phyloP scores from a whole-genome alignment of 2,329 filamentous ascomycete genomes.

The Xylariaceae sp. region DNA sequence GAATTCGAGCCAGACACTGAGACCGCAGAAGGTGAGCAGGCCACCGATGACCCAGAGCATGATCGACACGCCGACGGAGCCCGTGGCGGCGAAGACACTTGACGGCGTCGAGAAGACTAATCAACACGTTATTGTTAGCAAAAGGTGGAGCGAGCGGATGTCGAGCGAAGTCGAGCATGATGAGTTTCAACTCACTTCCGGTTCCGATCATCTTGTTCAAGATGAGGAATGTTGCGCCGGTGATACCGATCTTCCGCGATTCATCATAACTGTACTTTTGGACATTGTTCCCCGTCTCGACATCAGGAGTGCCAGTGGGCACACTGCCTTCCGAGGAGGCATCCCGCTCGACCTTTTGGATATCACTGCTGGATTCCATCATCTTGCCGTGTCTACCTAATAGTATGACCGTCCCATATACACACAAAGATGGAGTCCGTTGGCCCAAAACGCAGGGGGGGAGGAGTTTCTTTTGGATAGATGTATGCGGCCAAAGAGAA shows the following conservation, averaged over 20 bases:
- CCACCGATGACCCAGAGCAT: slow-evolving; percentile 38
- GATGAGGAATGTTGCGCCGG: slow-evolving; percentile 49
- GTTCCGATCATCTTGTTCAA: slow-evolving; percentile 56
- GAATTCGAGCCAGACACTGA: slow-evolving; percentile 59
- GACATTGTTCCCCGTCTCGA: slow-evolving; percentile 22
- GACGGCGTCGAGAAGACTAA: slow-evolving; percentile 51
- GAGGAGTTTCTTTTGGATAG: too few species aligned
- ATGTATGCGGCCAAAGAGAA: too few species aligned
- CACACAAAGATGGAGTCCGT: too few species aligned
- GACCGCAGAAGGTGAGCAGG: slow-evolving; percentile 52
- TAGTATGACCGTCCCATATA: too few species aligned
- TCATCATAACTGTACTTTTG: slow-evolving; percentile 29
- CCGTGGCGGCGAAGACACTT: slow-evolving; percentile 46
- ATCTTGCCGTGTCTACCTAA: too few species aligned
- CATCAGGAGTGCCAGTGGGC: slow-evolving; percentile 8
- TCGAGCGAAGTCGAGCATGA: too few species aligned
- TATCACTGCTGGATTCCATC: too few species aligned
- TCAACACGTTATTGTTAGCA: background rate
- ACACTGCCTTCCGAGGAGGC: slow-evolving; percentile 2
- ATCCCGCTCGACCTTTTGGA: too few species aligned
- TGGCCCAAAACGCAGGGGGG: too few species aligned
- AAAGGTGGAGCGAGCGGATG: too few species aligned
- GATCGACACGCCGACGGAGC: slow-evolving; percentile 44
- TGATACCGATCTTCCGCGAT: slow-evolving; percentile 45
- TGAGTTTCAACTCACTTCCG: slow-evolving; percentile 40